Evolutionary conservation across 2,329 filamentous ascomycete genomes (phyloP).

Genomic region (Didymella pinodella): DNA sequence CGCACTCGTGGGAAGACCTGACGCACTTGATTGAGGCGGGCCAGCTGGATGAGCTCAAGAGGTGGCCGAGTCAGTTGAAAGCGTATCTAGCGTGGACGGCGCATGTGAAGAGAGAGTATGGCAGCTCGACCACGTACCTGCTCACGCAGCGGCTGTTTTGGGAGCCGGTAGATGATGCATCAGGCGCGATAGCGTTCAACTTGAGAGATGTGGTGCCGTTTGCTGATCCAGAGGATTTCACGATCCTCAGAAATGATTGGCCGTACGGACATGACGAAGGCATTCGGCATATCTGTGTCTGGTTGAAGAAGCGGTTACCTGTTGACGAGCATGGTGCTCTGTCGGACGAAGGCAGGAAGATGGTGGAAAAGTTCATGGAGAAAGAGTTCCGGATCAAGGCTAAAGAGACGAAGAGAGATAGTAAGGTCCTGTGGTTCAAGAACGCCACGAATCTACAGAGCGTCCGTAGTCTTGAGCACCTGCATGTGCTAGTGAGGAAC

Average conservation of each 20-base stretch:
- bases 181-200: constrained; percentile 46
- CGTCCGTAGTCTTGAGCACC: constrained; percentile 71
- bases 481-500: constrained; percentile 77
- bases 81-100: constrained; percentile 68
- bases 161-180: constrained; percentile 41
- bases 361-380: constrained; percentile 45
- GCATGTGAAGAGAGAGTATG: constrained; percentile 63
- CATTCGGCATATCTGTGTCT: constrained; percentile 65
- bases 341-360: constrained; percentile 36
- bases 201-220: constrained; percentile 61
- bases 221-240: constrained; percentile 62
- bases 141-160: constrained; percentile 64
- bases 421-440: constrained; percentile 70
- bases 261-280: constrained; percentile 65
- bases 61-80: constrained; percentile 65
- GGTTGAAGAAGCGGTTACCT: constrained; percentile 54
- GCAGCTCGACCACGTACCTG: constrained; percentile 65
- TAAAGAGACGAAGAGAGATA: constrained; percentile 48
- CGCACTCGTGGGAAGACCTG: constrained; percentile 49
- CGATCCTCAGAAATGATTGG: constrained; percentile 69
- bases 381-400: constrained; percentile 57
- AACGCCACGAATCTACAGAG: constrained; percentile 69
- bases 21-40: constrained; percentile 53
- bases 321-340: constrained; percentile 44
- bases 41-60: constrained; percentile 64